phyloP scores from a whole-genome alignment of 345 rosid species.

The Moricandia arvensis region DNA sequence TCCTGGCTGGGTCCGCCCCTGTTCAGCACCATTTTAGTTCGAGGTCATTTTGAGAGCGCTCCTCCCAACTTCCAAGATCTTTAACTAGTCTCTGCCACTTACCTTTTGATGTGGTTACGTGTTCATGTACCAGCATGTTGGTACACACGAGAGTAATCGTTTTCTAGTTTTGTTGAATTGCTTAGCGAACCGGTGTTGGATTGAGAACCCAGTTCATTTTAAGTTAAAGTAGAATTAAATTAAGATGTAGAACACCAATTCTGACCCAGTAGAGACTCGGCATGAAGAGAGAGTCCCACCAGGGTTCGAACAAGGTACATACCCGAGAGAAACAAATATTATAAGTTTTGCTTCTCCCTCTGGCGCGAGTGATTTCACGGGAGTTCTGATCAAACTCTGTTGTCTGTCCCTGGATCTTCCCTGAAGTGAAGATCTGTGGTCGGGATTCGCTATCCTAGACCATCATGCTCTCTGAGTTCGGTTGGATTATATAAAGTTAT shows the following conservation, averaged over 20 bases:
- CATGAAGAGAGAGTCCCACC: constrained; percentile 1
- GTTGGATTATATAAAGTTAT: no score
- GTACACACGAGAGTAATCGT: constrained; percentile 1
- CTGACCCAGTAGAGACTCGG: constrained; percentile 11
- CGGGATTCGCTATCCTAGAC: neutral
- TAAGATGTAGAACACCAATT: neutral
- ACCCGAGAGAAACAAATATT: neutral
- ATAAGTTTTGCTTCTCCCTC: neutral
- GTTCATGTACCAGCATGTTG: neutral
- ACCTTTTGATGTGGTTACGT: neutral
- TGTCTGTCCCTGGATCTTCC: neutral
- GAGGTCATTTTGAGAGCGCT: no score
- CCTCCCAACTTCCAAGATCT: no score
- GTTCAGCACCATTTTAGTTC: no score
- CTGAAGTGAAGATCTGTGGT: neutral
- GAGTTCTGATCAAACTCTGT: neutral
- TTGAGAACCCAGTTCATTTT: neutral
- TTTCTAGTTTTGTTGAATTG: neutral
- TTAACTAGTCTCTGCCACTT: no score
- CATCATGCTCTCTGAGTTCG: neutral
- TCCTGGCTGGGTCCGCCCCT: no score
- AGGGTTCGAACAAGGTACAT: constrained; percentile 6
- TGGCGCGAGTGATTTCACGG: neutral
- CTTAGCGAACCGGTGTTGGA: neutral
- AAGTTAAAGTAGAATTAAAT: neutral